Percentiles rank a stretch among this genome's conserved stretches.
phyloP scores from a whole-genome alignment of 768 basidiomycete genomes.

The Mycena floridula region DNA sequence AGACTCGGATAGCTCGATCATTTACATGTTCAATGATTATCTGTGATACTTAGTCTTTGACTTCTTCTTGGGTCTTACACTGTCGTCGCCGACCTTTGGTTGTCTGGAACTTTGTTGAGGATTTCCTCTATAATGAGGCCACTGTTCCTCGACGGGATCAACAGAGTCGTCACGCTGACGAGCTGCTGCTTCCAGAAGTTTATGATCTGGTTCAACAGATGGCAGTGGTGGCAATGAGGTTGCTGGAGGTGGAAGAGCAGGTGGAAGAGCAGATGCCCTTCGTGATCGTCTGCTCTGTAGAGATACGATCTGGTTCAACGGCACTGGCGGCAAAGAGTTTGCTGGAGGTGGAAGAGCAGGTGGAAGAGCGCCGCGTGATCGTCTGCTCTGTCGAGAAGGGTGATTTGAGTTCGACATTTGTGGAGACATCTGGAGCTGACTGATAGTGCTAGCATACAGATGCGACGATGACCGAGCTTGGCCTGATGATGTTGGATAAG shows the following conservation, averaged over 20 bases:
- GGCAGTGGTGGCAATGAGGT: slow-evolving; percentile 59
- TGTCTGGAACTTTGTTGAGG: slow-evolving; percentile 22
- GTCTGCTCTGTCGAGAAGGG: slow-evolving; percentile 27
- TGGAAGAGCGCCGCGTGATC: slow-evolving; percentile 49
- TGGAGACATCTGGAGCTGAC: slow-evolving; percentile 25
- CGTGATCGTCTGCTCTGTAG: no score
- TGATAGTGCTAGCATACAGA: slow-evolving; percentile 57
- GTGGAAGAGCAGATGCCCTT: slow-evolving; percentile 64
- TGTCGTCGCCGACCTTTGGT: no score
- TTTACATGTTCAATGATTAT: no score
- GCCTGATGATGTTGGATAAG: slow-evolving; percentile 19
- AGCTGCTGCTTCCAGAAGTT: slow-evolving; percentile 27
- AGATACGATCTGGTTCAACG: slow-evolving; percentile 22
- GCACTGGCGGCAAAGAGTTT: slow-evolving; percentile 55
- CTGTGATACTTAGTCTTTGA: no score
- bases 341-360: slow-evolving; percentile 63
- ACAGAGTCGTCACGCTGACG: slow-evolving; percentile 44
- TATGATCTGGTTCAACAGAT: slow-evolving; percentile 15
- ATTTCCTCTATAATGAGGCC: slow-evolving; percentile 22
- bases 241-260: slow-evolving; percentile 59
- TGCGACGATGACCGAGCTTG: slow-evolving; percentile 22
- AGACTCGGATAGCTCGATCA: no score
- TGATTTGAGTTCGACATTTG: slow-evolving; percentile 20
- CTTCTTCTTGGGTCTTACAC: no score
- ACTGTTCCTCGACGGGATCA: slow-evolving; percentile 15